A percentile compares a stretch with the other conserved stretches of the same genome.
These are phyloP conservation scores for Halophytophthora polymorphica DNA, from an alignment of 352 stramenopile species.

Conservation along the genomic window DNA sequence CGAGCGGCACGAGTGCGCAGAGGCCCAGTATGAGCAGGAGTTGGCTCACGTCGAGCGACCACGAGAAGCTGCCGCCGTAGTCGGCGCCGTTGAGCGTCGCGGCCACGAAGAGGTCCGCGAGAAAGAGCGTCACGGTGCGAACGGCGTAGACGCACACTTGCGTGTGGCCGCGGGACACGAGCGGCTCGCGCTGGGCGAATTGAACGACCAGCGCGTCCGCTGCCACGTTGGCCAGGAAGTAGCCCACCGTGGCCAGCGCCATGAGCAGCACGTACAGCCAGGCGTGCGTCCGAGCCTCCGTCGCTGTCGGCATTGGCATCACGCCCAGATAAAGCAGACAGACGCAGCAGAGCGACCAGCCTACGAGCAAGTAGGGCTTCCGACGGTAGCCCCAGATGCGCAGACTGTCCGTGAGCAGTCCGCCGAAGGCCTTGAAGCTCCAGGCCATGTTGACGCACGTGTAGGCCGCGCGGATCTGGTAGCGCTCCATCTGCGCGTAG, in stretches of 20 bases:
- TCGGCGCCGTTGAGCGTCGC: slow-evolving; percentile 47
- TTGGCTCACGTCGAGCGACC: slow-evolving; percentile 25
- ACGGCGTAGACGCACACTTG: slow-evolving; percentile 53
- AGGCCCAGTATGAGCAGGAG: slow-evolving; percentile 36
- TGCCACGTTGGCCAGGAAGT: slow-evolving; percentile 84
- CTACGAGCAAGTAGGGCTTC: slow-evolving; percentile 66
- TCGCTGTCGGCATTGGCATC: background rate
- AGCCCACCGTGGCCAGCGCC: slow-evolving; percentile 77
- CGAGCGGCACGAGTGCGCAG: slow-evolving; percentile 35
- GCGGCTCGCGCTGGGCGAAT: slow-evolving; percentile 58
- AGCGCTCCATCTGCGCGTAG: slow-evolving; percentile 64
- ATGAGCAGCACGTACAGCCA: slow-evolving; percentile 72
- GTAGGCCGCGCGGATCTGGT: slow-evolving; percentile 47
- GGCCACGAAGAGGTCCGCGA: slow-evolving; percentile 50
- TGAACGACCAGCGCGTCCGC: slow-evolving; percentile 82
- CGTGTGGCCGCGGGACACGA: slow-evolving; percentile 45
- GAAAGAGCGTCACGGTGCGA: slow-evolving; percentile 38
- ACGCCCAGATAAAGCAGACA: slow-evolving; percentile 37
- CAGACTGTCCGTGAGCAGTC: slow-evolving; percentile 61
- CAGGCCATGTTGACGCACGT: slow-evolving; percentile 59
- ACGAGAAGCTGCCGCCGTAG: slow-evolving; percentile 63
- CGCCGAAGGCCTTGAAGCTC: slow-evolving; percentile 66
- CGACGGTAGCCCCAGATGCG: slow-evolving; percentile 55
- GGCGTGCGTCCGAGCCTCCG: slow-evolving; percentile 14
- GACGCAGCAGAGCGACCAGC: slow-evolving; percentile 43